phyloP scores from a whole-genome alignment of 345 rosid genomes.

The Citrus australasica region DNA sequence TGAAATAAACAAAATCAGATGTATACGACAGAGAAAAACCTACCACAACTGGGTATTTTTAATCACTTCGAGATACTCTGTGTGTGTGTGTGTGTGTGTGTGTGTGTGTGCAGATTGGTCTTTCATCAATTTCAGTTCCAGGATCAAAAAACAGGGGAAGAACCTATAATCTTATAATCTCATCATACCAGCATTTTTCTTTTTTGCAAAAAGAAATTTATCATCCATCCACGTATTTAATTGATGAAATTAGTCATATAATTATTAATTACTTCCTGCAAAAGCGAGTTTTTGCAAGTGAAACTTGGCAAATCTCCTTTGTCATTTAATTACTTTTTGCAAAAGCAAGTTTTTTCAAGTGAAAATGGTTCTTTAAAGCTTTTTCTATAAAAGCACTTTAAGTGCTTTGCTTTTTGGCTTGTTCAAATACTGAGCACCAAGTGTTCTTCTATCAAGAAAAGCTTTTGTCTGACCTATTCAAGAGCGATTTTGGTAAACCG shows the following conservation, averaged over 20 bases:
- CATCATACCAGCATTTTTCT: no score
- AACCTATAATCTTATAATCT: background rate
- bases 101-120: background rate
- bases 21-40: background rate
- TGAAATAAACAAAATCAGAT: no score
- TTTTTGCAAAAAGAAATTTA: no score
- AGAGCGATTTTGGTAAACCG: background rate
- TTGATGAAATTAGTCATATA: no score
- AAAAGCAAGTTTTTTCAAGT: background rate
- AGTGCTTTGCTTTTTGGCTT: no score
- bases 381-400: no score
- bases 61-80: background rate
- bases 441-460: background rate
- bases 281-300: background rate
- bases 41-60: background rate
- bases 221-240: background rate
- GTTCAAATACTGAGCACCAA: background rate
- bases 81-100: no score
- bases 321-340: background rate
- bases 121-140: background rate
- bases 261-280: no score
- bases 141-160: no score
- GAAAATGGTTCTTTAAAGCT: no score
- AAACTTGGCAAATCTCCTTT: no score
- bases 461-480: background rate